A percentile compares a stretch with the other conserved stretches of the same genome.
Evolutionary conservation across 2,329 filamentous ascomycete species (phyloP).

Genomic region (Thelonectria olida): DNA sequence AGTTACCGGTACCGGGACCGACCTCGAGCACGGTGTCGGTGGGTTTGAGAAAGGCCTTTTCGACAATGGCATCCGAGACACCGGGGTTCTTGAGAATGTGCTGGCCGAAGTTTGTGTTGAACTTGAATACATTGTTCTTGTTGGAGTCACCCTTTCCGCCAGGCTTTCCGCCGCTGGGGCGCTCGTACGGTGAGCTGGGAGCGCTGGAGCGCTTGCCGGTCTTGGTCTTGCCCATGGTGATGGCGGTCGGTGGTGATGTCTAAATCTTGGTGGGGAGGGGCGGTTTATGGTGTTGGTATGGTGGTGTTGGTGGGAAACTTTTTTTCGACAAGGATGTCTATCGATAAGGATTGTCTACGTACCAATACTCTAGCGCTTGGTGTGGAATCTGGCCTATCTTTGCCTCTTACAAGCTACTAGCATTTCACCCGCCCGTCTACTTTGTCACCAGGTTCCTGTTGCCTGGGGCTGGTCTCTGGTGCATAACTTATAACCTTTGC

Average conservation of each 20-base stretch:
- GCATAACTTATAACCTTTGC: neutral
- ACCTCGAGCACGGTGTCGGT: constrained; percentile 92
- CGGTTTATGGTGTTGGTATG: constrained; percentile 10
- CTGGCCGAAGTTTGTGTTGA: constrained; percentile 88
- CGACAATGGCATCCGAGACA: constrained; percentile 75
- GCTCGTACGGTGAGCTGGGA: constrained; percentile 54
- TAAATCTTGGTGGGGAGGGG: constrained; percentile 31
- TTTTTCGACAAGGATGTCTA: constrained; percentile 32
- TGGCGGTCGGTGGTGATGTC: constrained; percentile 12
- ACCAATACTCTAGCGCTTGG: neutral
- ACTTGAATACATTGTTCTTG: constrained; percentile 92
- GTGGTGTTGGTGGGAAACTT: constrained; percentile 33
- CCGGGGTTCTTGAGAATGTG: constrained; percentile 95
- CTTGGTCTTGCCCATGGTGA: constrained; percentile 62
- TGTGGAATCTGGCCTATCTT: neutral
- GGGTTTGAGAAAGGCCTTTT: constrained; percentile 88
- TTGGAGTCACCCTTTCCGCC: constrained; percentile 31
- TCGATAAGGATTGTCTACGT: constrained; percentile 27
- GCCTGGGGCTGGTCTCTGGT: constrained; percentile 7
- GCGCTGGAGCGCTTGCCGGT: constrained; percentile 62
- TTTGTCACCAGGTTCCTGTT: constrained; percentile 5
- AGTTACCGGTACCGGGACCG: constrained; percentile 87
- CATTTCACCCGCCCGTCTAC: neutral
- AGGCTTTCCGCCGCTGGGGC: constrained; percentile 38
- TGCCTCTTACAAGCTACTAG: no score